Evolutionary conservation across 2,329 filamentous ascomycete species (phyloP), one percentile per base, ranked within the genome.

Genomic region (Beauveria scarabaeidicola): DNA sequence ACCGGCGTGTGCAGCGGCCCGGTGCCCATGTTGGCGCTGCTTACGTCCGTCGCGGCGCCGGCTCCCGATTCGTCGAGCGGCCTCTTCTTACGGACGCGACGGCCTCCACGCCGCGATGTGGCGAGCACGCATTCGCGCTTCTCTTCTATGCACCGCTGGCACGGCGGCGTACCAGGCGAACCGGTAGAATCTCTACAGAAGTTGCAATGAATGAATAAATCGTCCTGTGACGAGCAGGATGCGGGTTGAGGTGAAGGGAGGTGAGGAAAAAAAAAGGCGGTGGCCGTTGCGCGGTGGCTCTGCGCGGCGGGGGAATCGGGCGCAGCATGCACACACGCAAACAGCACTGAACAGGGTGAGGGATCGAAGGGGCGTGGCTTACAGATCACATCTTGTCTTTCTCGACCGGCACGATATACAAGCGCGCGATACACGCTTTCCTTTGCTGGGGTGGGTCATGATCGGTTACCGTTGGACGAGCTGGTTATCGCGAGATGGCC

Each of bases 31-130:
- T n/a, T 13, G n/a, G 17, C 13, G n/a, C 44, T 13, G 43, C 10
- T 10, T 7, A n/a, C 44, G 15, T 19, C 44, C 5, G 15, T 17
- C 5, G 15, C 25, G 7, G 27, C 8, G 21, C 36, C 5, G 17
- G 23, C 27, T 3, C n/a, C 47, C 2, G 48, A 5, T 6, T 59
- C 56, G 11, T 52, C 52, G 21, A 41, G 19, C 2, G 36, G 5
- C 32, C 52, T 61, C 19, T 58, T 61, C 51, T 59, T 61, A 23
- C 60, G 55, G 17, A 59, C 55, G 36, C 60, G 69, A 38, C 72
- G 69, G 15, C 74, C 73, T 13, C 74, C 73, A 17, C 74, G 69
- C 32, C 69, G 68, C 11, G 74, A 76, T 5, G 72, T 74, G n/a
- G 73, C 73, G 32, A 76, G 66, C 15, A 75, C 67, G 54, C 74